Conservation (phyloP, 2,329 filamentous ascomycete species). For the Thermothelomyces thermophilus region DNA sequence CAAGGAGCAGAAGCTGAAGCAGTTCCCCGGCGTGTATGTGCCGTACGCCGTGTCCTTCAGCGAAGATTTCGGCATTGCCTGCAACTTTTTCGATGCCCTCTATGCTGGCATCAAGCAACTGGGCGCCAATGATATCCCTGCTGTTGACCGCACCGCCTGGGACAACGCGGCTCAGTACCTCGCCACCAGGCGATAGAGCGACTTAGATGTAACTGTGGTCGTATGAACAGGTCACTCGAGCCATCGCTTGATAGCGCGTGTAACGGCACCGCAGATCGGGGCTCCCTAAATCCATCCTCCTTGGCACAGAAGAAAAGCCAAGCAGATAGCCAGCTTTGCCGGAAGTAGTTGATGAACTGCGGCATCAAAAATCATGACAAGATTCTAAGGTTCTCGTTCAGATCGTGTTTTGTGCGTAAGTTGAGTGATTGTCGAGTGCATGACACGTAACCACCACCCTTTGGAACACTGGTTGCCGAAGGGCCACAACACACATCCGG, state of each 20-base stretch:
- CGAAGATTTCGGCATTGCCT: slow-evolving; percentile 54
- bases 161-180: slow-evolving; percentile 50
- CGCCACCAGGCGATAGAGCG: slow-evolving; percentile 30
- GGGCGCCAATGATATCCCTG: slow-evolving; percentile 40
- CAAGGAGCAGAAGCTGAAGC: slow-evolving; percentile 36
- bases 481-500: no score
- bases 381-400: background rate
- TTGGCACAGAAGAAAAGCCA: background rate
- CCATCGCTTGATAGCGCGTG: background rate
- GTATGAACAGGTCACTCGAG: background rate
- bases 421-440: background rate
- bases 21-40: slow-evolving; percentile 49
- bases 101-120: slow-evolving; percentile 51
- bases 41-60: slow-evolving; percentile 51
- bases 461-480: no score
- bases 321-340: background rate
- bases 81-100: slow-evolving; percentile 52
- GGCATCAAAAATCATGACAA: background rate
- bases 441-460: no score
- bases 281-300: background rate
- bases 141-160: slow-evolving; percentile 46
- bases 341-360: background rate
- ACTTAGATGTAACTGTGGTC: background rate
- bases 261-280: background rate
- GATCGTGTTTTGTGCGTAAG: background rate